phyloP scores from a whole-genome alignment of 169 alveolate genomes.

The Plasmodium relictum region DNA sequence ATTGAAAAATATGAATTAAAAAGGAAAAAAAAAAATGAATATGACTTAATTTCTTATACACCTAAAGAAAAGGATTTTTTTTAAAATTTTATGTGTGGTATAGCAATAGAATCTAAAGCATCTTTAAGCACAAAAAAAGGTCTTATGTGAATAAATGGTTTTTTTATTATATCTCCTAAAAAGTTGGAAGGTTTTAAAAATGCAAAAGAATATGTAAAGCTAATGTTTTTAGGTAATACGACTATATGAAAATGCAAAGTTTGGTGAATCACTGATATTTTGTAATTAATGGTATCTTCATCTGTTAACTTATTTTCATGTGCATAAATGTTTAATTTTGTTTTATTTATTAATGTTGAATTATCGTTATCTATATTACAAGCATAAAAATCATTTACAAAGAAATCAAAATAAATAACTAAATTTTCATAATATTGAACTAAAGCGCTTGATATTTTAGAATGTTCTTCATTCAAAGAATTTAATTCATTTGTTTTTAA shows the following conservation, averaged over 20 bases:
- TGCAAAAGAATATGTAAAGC: slow-evolving; percentile 37
- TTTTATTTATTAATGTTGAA: slow-evolving; percentile 44
- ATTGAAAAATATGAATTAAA: too few relatives aligned
- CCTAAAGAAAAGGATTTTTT: background rate
- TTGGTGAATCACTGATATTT: slow-evolving; percentile 40
- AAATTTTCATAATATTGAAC: slow-evolving; percentile 13
- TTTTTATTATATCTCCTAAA: slow-evolving; percentile 58
- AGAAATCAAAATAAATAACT: slow-evolving; percentile 67
- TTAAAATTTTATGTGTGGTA: slow-evolving; percentile 42
- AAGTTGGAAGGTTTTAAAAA: slow-evolving; percentile 36
- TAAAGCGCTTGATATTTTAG: slow-evolving; percentile 32
- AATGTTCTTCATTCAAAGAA: background rate
- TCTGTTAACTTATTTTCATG: slow-evolving; percentile 60
- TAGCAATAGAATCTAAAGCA: slow-evolving; percentile 49
- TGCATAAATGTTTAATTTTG: slow-evolving; percentile 65
- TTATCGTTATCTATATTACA: slow-evolving; percentile 44
- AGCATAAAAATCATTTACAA: slow-evolving; percentile 73
- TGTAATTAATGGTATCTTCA: slow-evolving; percentile 41
- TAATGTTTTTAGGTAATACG: slow-evolving; percentile 44
- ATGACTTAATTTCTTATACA: background rate
- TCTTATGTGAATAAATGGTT: slow-evolving; percentile 56
- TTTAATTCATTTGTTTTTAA: slow-evolving; percentile 51
- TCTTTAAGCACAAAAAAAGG: slow-evolving; percentile 74
- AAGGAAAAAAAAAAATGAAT: too few relatives aligned
- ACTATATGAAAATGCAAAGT: slow-evolving; percentile 27